Evolutionary conservation across 176 grass and related monocot genomes (phyloP).

Genomic region (Chrysopogon serrulatus): DNA sequence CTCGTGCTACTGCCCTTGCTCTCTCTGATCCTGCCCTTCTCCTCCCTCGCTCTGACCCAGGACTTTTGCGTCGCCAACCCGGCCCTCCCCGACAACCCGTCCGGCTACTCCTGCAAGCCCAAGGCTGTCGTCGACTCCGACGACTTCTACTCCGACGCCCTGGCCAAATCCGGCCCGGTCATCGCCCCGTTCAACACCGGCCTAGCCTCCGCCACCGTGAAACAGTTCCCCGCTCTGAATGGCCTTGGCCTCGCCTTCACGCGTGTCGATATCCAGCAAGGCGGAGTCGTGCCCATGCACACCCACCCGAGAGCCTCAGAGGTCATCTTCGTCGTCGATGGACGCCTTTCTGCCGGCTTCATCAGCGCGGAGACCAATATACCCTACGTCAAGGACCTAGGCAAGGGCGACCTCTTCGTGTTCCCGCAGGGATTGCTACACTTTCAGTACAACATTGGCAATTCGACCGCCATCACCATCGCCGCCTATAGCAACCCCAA

Average conservation of each 20-base stretch:
- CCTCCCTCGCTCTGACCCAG: slow-evolving; percentile 24
- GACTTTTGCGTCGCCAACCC: slow-evolving; percentile 62
- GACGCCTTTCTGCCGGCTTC: slow-evolving; percentile 24
- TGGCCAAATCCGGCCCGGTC: slow-evolving; percentile 16
- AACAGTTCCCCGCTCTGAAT: slow-evolving; percentile 37
- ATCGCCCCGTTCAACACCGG: slow-evolving; percentile 14
- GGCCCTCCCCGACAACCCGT: slow-evolving; percentile 4
- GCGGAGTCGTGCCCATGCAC: slow-evolving; percentile 54
- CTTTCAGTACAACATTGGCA: slow-evolving; percentile 57
- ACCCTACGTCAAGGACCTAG: slow-evolving; percentile 23
- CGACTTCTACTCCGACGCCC: slow-evolving; percentile 37
- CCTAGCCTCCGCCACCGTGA: slow-evolving; percentile 30
- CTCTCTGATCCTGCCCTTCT: slow-evolving; percentile 1
- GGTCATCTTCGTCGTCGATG: slow-evolving; percentile 32
- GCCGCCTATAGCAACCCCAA: slow-evolving; percentile 38
- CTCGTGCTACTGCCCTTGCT: background rate
- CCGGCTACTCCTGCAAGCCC: slow-evolving; percentile 46
- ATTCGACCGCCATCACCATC: background rate
- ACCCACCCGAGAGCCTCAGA: slow-evolving; percentile 53
- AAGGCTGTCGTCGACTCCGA: background rate
- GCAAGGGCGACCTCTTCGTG: slow-evolving; percentile 29
- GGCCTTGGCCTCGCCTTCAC: slow-evolving; percentile 41
- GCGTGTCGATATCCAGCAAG: slow-evolving; percentile 12
- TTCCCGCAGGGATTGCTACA: slow-evolving; percentile 58
- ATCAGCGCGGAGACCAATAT: slow-evolving; percentile 22